A percentile compares a stretch with the other conserved stretches of the same genome.
These are phyloP conservation scores for Diaporthe australafricana DNA, from an alignment of 2,329 filamentous ascomycete genomes.

Conservation along the genomic window DNA sequence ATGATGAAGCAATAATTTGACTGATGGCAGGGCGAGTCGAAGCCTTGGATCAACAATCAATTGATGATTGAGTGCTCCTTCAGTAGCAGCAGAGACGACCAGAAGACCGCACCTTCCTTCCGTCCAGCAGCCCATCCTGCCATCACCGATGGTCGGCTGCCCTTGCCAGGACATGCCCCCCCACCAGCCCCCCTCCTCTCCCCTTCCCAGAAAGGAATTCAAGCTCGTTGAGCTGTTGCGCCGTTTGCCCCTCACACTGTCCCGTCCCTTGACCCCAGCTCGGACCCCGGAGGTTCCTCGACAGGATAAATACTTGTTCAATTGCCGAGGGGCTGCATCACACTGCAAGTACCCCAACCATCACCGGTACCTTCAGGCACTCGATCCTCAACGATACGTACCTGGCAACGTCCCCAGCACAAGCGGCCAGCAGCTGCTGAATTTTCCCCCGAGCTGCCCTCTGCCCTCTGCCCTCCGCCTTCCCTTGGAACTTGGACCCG, in stretches of 20 bases:
- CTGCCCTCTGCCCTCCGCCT: background rate
- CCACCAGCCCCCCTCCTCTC: constrained; percentile 1
- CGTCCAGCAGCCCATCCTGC: constrained; percentile 4
- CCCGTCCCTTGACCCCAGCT: background rate
- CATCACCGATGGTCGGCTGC: constrained; percentile 24
- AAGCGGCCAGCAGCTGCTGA: background rate
- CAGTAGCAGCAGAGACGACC: too few species aligned
- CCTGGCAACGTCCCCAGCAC: background rate
- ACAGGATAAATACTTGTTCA: background rate
- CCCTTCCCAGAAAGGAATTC: background rate
- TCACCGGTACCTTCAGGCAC: background rate
- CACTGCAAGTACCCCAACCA: background rate
- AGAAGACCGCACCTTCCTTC: background rate
- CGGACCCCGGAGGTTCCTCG: background rate
- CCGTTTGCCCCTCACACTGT: constrained; percentile 17
- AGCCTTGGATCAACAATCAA: too few species aligned
- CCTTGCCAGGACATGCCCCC: constrained; percentile 16
- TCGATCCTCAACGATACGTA: background rate
- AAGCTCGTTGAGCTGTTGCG: constrained; percentile 16
- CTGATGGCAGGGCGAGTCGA: too few species aligned
- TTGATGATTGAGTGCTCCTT: background rate
- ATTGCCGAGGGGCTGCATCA: background rate
- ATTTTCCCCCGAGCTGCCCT: constrained; percentile 17
- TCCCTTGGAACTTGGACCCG: background rate
- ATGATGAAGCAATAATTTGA: too few species aligned